Evolutionary conservation across 139 green algal species (phyloP).

Genomic region (Ettlia oleoabundans): DNA sequence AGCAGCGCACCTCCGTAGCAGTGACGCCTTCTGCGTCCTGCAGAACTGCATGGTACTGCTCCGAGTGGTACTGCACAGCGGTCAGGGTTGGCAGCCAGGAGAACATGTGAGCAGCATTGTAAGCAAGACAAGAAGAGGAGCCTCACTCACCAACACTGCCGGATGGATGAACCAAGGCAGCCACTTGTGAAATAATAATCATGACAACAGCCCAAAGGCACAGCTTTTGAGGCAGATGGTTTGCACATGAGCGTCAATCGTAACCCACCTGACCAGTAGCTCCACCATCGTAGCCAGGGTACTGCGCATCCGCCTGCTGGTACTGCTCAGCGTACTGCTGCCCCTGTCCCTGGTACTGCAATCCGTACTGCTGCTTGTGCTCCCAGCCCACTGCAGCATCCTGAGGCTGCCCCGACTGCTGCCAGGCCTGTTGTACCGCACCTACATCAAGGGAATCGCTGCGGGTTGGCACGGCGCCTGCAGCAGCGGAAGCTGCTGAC

Average conservation of each 20-base stretch:
- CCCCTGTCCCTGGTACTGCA: slow-evolving; percentile 10
- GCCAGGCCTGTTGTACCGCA: too few relatives aligned
- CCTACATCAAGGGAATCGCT: slow-evolving; percentile 15
- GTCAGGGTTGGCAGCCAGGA: not conserved
- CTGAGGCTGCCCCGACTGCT: not conserved
- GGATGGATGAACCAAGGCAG: too few relatives aligned
- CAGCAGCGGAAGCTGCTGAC: not conserved
- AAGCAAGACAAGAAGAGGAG: not conserved
- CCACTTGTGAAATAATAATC: too few relatives aligned
- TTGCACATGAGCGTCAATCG: not conserved
- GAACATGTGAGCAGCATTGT: not conserved
- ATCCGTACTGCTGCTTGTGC: not conserved
- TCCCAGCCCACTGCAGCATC: not conserved
- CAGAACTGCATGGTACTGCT: not conserved
- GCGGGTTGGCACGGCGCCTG: not conserved
- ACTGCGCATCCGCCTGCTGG: not conserved
- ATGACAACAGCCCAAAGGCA: too few relatives aligned
- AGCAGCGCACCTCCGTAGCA: not conserved
- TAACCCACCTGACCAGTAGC: not conserved
- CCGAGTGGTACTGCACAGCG: not conserved
- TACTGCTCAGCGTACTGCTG: slow-evolving; percentile 6
- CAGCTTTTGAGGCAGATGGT: not conserved
- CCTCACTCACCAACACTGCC: not conserved
- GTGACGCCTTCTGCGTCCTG: not conserved
- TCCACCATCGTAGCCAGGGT: not conserved